Evolutionary conservation across 2,329 filamentous ascomycete species (phyloP).

Genomic region (Fusarium graminum): DNA sequence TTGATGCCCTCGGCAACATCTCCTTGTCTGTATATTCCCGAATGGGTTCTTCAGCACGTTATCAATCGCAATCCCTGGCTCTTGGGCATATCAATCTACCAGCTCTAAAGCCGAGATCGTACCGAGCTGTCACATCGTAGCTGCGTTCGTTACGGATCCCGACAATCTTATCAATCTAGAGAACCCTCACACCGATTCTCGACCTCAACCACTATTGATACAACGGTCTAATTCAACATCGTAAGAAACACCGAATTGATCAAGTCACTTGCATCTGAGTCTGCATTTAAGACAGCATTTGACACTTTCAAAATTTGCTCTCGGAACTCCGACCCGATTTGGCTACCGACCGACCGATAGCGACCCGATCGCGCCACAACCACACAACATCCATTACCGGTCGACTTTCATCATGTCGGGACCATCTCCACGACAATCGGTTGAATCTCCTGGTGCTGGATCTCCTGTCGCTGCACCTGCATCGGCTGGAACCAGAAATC

Average conservation of each 20-base stretch:
- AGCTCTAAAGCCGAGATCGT: slow-evolving; percentile 40
- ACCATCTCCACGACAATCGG: slow-evolving; percentile 35
- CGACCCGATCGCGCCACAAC: slow-evolving; percentile 41
- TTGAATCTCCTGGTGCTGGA: slow-evolving; percentile 41
- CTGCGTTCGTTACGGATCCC: slow-evolving; percentile 28
- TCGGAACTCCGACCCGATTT: slow-evolving; percentile 50
- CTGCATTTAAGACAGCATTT: slow-evolving; percentile 12
- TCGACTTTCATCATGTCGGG: slow-evolving; percentile 45
- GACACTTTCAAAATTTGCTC: background rate
- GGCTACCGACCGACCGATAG: slow-evolving; percentile 40
- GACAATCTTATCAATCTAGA: slow-evolving; percentile 44
- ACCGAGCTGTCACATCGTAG: slow-evolving; percentile 25
- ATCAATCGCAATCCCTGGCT: slow-evolving; percentile 28
- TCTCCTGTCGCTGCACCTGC: slow-evolving; percentile 34
- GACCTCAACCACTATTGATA: slow-evolving; percentile 15
- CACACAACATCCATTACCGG: slow-evolving; percentile 28
- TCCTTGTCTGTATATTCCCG: slow-evolving; percentile 14
- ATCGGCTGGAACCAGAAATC: slow-evolving; percentile 32
- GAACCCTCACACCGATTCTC: slow-evolving; percentile 10
- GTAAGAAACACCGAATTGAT: slow-evolving; percentile 6
- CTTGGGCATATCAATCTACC: slow-evolving; percentile 28
- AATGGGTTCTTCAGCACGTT: slow-evolving; percentile 27
- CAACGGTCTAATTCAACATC: slow-evolving; percentile 4
- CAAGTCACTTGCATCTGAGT: slow-evolving; percentile 21
- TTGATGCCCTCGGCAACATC: slow-evolving; percentile 17